A percentile compares a stretch with the other conserved stretches of the same genome.
phyloP scores from a whole-genome alignment of 805 yeast species.

The Candida caryicola region DNA sequence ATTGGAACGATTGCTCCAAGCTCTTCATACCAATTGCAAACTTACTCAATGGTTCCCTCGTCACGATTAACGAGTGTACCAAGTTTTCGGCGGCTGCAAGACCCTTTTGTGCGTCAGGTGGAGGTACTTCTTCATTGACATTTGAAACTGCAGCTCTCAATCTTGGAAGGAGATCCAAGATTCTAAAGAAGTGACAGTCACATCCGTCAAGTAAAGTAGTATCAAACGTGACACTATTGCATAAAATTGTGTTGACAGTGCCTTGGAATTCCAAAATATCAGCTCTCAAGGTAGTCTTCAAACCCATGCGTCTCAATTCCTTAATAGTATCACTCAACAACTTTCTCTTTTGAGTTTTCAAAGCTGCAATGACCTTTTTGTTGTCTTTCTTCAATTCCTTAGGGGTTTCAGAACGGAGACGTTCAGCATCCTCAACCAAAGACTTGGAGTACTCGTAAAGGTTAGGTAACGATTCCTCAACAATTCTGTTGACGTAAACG shows the following conservation, averaged over 20 bases:
- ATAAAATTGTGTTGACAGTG: slow-evolving; percentile 60
- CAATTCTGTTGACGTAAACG: slow-evolving; percentile 38
- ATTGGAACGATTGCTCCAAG: slow-evolving; percentile 12
- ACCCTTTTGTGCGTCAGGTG: slow-evolving; percentile 69
- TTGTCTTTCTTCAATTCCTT: slow-evolving; percentile 62
- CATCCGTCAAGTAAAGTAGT: slow-evolving; percentile 32
- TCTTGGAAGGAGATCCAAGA: slow-evolving; percentile 78
- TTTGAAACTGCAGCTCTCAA: slow-evolving; percentile 61
- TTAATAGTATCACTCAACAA: slow-evolving; percentile 73
- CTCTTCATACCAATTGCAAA: slow-evolving; percentile 20
- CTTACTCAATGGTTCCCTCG: slow-evolving; percentile 47
- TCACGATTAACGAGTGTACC: slow-evolving; percentile 53
- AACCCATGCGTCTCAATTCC: slow-evolving; percentile 73
- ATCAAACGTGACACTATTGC: slow-evolving; percentile 48
- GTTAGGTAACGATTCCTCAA: slow-evolving; percentile 40
- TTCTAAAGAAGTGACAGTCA: slow-evolving; percentile 59
- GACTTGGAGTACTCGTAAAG: slow-evolving; percentile 55
- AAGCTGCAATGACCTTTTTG: slow-evolving; percentile 63
- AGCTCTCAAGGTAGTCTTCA: slow-evolving; percentile 61
- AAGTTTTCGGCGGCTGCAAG: slow-evolving; percentile 74
- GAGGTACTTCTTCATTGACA: slow-evolving; percentile 73
- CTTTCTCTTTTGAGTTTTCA: slow-evolving; percentile 79
- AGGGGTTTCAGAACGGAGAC: slow-evolving; percentile 78
- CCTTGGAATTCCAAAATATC: slow-evolving; percentile 64
- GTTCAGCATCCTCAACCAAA: slow-evolving; percentile 54